phyloP scores from a whole-genome alignment of 2,329 filamentous ascomycete genomes.

The Moelleriella libera region DNA sequence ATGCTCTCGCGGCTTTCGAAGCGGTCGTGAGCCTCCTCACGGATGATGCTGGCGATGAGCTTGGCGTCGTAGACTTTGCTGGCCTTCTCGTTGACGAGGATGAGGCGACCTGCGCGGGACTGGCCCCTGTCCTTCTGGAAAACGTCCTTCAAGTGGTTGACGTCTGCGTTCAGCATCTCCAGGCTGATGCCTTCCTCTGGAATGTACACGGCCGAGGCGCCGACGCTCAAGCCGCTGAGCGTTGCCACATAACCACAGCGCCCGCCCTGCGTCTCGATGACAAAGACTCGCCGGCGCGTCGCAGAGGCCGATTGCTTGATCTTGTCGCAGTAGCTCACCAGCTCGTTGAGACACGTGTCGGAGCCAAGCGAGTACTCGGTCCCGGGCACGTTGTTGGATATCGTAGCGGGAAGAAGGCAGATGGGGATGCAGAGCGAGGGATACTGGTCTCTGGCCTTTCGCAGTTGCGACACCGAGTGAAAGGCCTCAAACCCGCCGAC shows the following conservation, averaged over 20 bases:
- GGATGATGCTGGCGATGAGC: slow-evolving; percentile 89
- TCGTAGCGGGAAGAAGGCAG: slow-evolving; percentile 83
- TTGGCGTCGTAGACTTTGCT: slow-evolving; percentile 84
- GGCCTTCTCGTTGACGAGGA: slow-evolving; percentile 93
- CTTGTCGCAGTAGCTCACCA: slow-evolving; percentile 91
- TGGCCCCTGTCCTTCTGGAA: slow-evolving; percentile 80
- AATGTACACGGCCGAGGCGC: slow-evolving; percentile 86
- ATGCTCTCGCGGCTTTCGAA: slow-evolving; percentile 90
- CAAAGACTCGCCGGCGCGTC: slow-evolving; percentile 84
- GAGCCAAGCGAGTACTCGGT: slow-evolving; percentile 95
- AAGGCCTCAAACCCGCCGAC: slow-evolving; percentile 96
- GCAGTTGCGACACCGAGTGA: slow-evolving; percentile 77
- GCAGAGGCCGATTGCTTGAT: slow-evolving; percentile 96
- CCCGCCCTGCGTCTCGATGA: slow-evolving; percentile 95
- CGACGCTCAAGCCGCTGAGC: slow-evolving; percentile 79
- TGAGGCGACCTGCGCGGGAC: slow-evolving; percentile 79
- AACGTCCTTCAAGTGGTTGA: slow-evolving; percentile 72
- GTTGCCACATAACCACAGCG: slow-evolving; percentile 89
- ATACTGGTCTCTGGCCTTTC: slow-evolving; percentile 64
- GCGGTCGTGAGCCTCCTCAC: slow-evolving; percentile 77
- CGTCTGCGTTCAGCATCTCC: slow-evolving; percentile 83
- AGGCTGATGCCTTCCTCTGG: slow-evolving; percentile 92
- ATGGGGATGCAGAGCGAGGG: slow-evolving; percentile 86
- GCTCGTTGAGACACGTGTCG: slow-evolving; percentile 89
- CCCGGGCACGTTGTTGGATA: slow-evolving; percentile 96